phyloP scores from a whole-genome alignment of 2,329 filamentous ascomycete species.

The Neonectria faginata region DNA sequence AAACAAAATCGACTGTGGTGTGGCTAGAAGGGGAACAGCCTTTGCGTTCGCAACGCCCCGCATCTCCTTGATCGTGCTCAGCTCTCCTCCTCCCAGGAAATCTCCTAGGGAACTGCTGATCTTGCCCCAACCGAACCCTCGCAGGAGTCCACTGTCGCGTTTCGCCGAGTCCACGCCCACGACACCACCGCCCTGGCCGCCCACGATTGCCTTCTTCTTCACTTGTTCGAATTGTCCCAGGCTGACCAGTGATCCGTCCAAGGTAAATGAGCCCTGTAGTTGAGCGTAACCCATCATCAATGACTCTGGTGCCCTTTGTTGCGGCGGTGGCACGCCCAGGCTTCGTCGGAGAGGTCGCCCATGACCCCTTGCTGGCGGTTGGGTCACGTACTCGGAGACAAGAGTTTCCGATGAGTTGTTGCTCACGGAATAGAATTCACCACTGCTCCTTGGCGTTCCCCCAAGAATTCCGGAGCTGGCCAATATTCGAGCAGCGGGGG shows the following conservation, averaged over 20 bases:
- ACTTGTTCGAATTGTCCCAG: conserved; percentile 93
- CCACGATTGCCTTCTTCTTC: conserved; percentile 91
- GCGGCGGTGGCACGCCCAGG: conserved; percentile 58
- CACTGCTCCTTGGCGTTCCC: conserved; percentile 88
- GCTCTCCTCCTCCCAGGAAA: conserved; percentile 84
- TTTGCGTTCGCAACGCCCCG: conserved; percentile 86
- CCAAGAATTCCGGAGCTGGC: conserved; percentile 79
- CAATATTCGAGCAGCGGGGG: conserved; percentile 77
- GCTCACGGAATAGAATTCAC: conserved; percentile 94
- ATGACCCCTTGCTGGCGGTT: conserved; percentile 52
- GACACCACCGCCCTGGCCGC: conserved; percentile 87
- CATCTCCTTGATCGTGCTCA: conserved; percentile 97
- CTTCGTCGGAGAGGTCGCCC: conserved; percentile 59
- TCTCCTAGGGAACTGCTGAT: conserved; percentile 90
- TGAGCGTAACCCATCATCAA: conserved; percentile 99
- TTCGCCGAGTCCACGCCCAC: conserved; percentile 82
- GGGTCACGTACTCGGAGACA: conserved; percentile 85
- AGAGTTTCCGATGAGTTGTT: conserved; percentile 96
- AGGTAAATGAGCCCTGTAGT: conserved; percentile 88
- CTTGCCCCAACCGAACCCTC: conserved; percentile 87
- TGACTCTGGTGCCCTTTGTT: conserved; percentile 73
- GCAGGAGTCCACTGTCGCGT: conserved; percentile 82
- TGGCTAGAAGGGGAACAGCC: conserved; percentile 90
- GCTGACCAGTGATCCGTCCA: conserved; percentile 92
- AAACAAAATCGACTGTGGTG: conserved; percentile 94